Evolutionary conservation across 306 rosid species (phyloP), one percentile per base, ranked within the genome.

Genomic region (Cotoneaster glaucophyllus): DNA sequence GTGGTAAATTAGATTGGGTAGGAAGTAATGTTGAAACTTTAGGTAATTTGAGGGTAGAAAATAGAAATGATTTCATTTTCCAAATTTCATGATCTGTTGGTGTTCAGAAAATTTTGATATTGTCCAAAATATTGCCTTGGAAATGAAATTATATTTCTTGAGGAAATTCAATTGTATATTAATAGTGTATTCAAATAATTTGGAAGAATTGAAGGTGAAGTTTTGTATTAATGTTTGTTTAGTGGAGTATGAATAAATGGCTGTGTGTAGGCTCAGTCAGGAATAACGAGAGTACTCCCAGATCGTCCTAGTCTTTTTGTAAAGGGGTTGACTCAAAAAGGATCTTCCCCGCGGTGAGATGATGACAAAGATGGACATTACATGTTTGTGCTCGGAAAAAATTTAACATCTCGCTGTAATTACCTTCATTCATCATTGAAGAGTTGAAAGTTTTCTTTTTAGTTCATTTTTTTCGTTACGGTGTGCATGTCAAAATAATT

Each of bases 361-460:
- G 97, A 92, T 80, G 91, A 92, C 89, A 86, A 88, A 82, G 97
- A 92, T 86, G 97, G 97, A 22, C 97, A 92, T 88, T 89, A 89
- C 96, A 88, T 84, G 82, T 92, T 89, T 89, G 91, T 72, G 57
- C 81, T 89, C 24, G 97, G 96, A 86, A 96, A 92, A 18, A 92
- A 92, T 92, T 86, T 92, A 83, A 88, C 97, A 77, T 85, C 93
- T 84, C 89, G 90, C 90, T 92, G 96, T 92, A 92, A 92, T 79
- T 82, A 85, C 88, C 84, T 88, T 86, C 74, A 72, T 77, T 88
- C 85, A 85, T 85, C 78, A 82, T 84, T 84, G 59, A 74, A 74
- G 69, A 76, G 61, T 77, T 37, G 25, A 22, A 18, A 3, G 13
- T 21, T 24, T 41, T 15, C 58, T 48, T 58, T 34, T 37, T 57